Evolutionary conservation across 1,284 basidiomycete species (phyloP).

Genomic region (Ceraceosorus guamensis): DNA sequence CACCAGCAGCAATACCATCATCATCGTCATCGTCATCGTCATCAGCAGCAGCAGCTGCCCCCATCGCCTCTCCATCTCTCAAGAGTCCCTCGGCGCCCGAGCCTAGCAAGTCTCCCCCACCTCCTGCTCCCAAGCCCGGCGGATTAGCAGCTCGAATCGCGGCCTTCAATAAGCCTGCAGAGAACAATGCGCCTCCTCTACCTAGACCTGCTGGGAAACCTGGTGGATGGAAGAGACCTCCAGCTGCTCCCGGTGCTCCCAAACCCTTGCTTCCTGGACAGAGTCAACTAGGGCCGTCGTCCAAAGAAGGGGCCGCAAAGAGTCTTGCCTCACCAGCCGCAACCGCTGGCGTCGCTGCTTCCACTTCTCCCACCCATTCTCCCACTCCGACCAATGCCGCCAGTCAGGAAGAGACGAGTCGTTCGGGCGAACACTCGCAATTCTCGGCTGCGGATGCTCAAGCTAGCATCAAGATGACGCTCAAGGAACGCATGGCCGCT

Average conservation of each 20-base stretch:
- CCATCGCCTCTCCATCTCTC: constrained; percentile 3
- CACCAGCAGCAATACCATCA: background rate
- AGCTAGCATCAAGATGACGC: constrained; percentile 44
- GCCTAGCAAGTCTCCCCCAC: constrained; percentile 1
- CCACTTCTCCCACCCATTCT: constrained; percentile 1
- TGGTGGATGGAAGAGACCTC: constrained; percentile 41
- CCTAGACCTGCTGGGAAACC: constrained; percentile 39
- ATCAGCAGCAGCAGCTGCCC: background rate
- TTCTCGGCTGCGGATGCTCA: constrained; percentile 44
- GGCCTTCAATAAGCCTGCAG: constrained; percentile 43
- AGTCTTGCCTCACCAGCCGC: background rate
- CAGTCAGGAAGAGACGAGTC: background rate
- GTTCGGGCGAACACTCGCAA: background rate
- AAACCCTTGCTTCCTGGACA: constrained; percentile 33
- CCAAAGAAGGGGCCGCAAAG: background rate
- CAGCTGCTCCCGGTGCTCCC: constrained; percentile 19
- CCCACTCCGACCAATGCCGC: constrained; percentile 4
- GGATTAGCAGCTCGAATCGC: constrained; percentile 43
- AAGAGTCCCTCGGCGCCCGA: constrained; percentile 10
- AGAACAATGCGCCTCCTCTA: constrained; percentile 24
- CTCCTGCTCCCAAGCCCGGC: constrained; percentile 28
- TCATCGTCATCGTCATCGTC: background rate
- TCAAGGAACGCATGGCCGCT: constrained; percentile 47
- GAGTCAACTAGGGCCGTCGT: background rate
- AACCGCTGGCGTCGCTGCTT: background rate